Percentiles rank a stretch among this genome's conserved stretches.
These are phyloP conservation scores for Pleurozium schreberi DNA, from an alignment of 225 moss, liverwort and hornwort species.

Conservation along the genomic window DNA sequence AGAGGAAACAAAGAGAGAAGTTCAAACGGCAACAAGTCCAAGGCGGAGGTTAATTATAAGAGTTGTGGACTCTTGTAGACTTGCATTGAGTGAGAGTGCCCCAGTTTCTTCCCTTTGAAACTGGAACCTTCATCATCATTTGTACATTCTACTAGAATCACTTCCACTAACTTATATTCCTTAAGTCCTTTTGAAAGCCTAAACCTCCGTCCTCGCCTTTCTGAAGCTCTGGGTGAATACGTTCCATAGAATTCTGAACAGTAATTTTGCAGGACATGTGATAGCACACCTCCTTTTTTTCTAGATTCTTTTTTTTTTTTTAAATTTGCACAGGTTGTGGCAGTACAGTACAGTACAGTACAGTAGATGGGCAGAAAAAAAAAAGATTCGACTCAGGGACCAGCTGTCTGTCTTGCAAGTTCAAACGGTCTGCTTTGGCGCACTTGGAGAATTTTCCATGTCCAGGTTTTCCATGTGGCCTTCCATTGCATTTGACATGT, in stretches of 20 bases:
- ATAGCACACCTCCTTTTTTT: background rate
- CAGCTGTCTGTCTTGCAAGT: background rate
- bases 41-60: background rate
- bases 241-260: background rate
- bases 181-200: background rate
- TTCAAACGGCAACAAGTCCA: slow-evolving; percentile 67
- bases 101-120: background rate
- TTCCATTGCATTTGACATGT: background rate
- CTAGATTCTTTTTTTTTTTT: background rate
- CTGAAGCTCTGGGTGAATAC: background rate
- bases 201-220: background rate
- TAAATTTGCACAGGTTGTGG: background rate
- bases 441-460: background rate
- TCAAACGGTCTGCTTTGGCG: background rate
- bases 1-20: slow-evolving; percentile 76
- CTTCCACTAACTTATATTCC: background rate
- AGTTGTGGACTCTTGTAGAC: background rate
- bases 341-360: no score
- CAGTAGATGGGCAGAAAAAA: background rate
- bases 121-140: background rate
- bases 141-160: background rate
- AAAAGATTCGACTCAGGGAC: background rate
- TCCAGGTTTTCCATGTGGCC: background rate
- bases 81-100: background rate
- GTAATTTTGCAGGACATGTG: background rate